Percentiles rank a stretch among this genome's conserved stretches.
phyloP scores from a whole-genome alignment of 768 basidiomycete species.

The Coprinopsis marcescibilis region DNA sequence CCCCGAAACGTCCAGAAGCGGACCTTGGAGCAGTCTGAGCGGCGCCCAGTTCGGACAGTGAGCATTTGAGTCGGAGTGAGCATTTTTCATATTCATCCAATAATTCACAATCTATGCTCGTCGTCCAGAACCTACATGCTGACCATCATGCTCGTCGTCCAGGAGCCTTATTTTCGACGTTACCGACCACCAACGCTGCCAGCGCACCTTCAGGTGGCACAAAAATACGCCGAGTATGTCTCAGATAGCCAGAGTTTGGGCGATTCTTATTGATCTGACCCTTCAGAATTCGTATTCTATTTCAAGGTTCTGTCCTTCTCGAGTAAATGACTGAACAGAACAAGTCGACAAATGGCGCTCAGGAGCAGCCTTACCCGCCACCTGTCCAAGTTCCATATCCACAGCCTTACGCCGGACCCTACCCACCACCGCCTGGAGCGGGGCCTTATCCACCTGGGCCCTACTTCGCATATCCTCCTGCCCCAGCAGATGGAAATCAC shows the following conservation, averaged over 20 bases:
- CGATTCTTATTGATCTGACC: not conserved
- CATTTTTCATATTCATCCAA: constrained; percentile 23
- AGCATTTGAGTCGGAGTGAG: constrained; percentile 41
- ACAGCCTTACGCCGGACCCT: constrained; percentile 26
- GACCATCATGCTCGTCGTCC: not conserved
- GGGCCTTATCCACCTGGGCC: constrained; percentile 31
- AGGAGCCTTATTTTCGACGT: not conserved
- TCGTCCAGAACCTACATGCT: not conserved
- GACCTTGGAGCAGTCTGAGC: constrained; percentile 30
- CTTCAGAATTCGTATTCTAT: not conserved
- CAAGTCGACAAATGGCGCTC: constrained; percentile 22
- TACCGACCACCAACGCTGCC: too few species aligned
- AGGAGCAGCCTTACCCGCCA: constrained; percentile 30
- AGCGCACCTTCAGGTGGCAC: too few species aligned
- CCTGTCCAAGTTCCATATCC: constrained; percentile 25
- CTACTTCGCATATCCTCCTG: constrained; percentile 36
- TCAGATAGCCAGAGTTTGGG: not conserved
- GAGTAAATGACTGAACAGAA: constrained; percentile 29
- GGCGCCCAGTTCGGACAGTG: constrained; percentile 33
- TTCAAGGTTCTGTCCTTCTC: not conserved
- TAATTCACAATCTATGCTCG: not conserved
- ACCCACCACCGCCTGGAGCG: constrained; percentile 26
- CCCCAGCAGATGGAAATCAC: constrained; percentile 30
- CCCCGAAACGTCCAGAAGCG: not conserved
- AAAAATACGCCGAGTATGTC: too few species aligned